Evolutionary conservation across 2,329 filamentous ascomycete species (phyloP).

Genomic region (Colletotrichum magnum): DNA sequence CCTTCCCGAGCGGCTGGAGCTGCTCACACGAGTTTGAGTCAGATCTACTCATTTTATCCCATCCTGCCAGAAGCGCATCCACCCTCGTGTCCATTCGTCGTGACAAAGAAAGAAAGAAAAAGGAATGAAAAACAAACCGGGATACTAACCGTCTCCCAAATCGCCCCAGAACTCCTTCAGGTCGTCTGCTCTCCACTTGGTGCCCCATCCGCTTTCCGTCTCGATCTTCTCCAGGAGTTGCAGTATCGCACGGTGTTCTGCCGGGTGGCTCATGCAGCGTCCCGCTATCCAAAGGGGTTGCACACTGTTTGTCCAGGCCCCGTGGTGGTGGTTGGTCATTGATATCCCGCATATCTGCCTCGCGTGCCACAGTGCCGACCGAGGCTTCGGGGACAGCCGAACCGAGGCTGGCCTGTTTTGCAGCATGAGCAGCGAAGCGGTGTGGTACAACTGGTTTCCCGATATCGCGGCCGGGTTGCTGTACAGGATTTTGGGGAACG

Average conservation of each 20-base stretch:
- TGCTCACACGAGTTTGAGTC: conserved; percentile 26
- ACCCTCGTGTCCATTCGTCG: conserved; percentile 9
- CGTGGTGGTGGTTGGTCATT: conserved; percentile 67
- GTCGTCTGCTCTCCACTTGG: conserved; percentile 66
- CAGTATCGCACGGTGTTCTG: conserved; percentile 56
- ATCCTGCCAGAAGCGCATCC: conserved; percentile 5
- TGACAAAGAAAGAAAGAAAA: not conserved
- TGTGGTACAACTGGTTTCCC: conserved; percentile 70
- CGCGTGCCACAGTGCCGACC: conserved; percentile 68
- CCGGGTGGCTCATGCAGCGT: conserved; percentile 65
- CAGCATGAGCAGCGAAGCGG: conserved; percentile 66
- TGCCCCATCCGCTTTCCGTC: conserved; percentile 66
- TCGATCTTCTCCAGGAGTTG: conserved; percentile 66
- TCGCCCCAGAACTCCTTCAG: conserved; percentile 59
- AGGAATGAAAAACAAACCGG: conserved; percentile 21
- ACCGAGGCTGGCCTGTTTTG: conserved; percentile 54
- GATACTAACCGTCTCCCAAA: conserved; percentile 40
- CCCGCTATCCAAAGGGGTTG: conserved; percentile 72
- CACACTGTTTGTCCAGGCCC: conserved; percentile 70
- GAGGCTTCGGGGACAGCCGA: conserved; percentile 40
- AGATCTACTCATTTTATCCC: conserved; percentile 15
- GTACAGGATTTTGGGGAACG: conserved; percentile 68
- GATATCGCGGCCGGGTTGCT: conserved; percentile 69
- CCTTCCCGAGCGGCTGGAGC: conserved; percentile 33
- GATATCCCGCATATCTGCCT: conserved; percentile 70